These are phyloP conservation scores for Schwanniomyces occidentalis DNA, from an alignment of 805 yeast species.

Conservation along the genomic window DNA sequence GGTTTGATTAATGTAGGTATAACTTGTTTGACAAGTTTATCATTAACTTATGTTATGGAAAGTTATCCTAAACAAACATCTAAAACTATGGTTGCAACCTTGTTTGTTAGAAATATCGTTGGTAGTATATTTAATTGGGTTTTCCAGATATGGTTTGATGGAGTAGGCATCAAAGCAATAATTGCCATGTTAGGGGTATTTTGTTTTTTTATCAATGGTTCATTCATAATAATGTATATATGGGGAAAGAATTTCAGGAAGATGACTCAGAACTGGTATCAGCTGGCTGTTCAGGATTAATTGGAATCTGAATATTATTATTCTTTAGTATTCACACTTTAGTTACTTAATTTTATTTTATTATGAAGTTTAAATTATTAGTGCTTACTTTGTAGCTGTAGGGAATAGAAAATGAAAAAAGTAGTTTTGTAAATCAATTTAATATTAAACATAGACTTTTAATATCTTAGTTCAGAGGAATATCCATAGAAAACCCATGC, in stretches of 20 bases:
- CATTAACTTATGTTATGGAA: constrained; percentile 5
- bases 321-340: too few relatives aligned
- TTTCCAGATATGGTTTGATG: constrained; percentile 7
- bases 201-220: constrained; percentile 3
- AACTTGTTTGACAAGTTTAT: neutral
- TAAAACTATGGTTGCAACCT: constrained; percentile 5
- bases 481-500: too few relatives aligned
- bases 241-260: neutral
- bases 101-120: constrained; percentile 6
- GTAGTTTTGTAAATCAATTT: too few relatives aligned
- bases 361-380: too few relatives aligned
- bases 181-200: constrained; percentile 6
- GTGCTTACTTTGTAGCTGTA: too few relatives aligned
- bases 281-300: neutral
- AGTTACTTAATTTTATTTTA: too few relatives aligned
- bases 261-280: neutral
- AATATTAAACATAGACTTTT: too few relatives aligned
- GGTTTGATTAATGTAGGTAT: constrained; percentile 44
- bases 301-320: too few relatives aligned
- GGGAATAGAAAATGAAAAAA: too few relatives aligned
- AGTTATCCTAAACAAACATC: constrained; percentile 7
- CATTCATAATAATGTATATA: neutral
- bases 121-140: constrained; percentile 6
- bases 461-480: too few relatives aligned
- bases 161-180: constrained; percentile 3